Evolutionary conservation across 2,329 filamentous ascomycete species (phyloP), one percentile per base, ranked within the genome.

Genomic region (Penicillium sp.): DNA sequence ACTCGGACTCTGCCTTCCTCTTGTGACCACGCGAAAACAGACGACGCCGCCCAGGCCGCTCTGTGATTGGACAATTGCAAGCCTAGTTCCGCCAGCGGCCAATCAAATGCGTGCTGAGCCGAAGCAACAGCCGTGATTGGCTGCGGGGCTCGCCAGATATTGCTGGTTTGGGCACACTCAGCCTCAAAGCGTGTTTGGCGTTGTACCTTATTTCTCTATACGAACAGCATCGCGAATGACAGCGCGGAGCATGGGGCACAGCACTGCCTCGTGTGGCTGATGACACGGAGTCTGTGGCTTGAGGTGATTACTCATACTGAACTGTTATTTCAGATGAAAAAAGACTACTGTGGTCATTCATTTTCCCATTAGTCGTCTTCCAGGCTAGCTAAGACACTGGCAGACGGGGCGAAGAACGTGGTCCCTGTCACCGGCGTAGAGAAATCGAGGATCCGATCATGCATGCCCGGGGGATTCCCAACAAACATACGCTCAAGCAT

Each of bases 401-500:
- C 70, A 1, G 76, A 72, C 8, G 81, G 81, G 1, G 74, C 80
- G 66, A 83, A 84, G 60, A 84, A 84, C 0, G 76, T 79, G 1
- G 72, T 71, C 0, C 82, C 82, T 0, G 81, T 84, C 53, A 81
- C 51, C 2, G 82, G 68, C 33, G 49, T 79, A 1, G 82, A 84
- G 62, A 77, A 84, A 62, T 84, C 78, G 40, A 85, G 68, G 7
- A 84, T 72, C 0, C 76, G 74, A 68, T 85, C 82, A 66, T 85
- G 80, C 59, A 79, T 60, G 0, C 82, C 82, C 0, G 76, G 74
- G 1, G 81, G 82, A 52, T 77, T 63, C 0, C 82, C 82, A 9
- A 83, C 59, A 64, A 84, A 84, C 81, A 84, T 84, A 2, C 79
- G 72, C 60, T 82, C 69, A 62, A 84, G 62, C 82, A 84, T 85